Evolutionary conservation across 1,284 basidiomycete species (phyloP).

Genomic region (Trametes polyzona): DNA sequence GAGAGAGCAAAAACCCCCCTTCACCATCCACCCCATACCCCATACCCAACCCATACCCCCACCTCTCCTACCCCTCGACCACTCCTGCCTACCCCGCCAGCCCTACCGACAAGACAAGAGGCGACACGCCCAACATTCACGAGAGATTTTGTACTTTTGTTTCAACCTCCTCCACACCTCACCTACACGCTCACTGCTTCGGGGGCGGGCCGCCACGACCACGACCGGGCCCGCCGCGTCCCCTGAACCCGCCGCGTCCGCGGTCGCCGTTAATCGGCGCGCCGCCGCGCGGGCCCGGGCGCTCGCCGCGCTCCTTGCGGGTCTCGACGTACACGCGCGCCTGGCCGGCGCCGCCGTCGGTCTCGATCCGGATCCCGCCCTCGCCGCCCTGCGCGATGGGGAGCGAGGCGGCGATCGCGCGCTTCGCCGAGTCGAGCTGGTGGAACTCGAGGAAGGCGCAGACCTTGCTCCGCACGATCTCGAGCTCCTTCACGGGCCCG

Average conservation of each 20-base stretch:
- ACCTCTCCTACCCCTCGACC: neutral
- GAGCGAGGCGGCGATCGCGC: conserved; percentile 81
- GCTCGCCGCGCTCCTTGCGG: conserved; percentile 85
- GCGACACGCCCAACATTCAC: conserved; percentile 12
- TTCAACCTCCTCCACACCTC: conserved; percentile 6
- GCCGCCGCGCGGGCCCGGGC: conserved; percentile 50
- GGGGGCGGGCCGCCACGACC: conserved; percentile 36
- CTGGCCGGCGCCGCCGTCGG: conserved; percentile 49
- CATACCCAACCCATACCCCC: neutral
- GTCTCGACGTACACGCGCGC: conserved; percentile 82
- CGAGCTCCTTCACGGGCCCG: conserved; percentile 86
- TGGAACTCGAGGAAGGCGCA: conserved; percentile 96
- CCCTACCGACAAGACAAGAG: neutral
- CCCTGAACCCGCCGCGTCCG: conserved; percentile 36
- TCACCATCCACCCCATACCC: neutral
- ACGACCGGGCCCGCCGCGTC: conserved; percentile 38
- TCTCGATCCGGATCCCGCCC: conserved; percentile 82
- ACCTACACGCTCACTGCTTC: conserved; percentile 27
- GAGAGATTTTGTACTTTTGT: conserved; percentile 25
- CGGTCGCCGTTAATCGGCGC: conserved; percentile 38
- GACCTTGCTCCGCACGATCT: conserved; percentile 87
- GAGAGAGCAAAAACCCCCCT: neutral
- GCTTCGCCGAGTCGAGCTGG: conserved; percentile 78
- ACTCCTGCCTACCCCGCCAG: neutral
- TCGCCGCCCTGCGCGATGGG: conserved; percentile 75